Conservation (phyloP, 345 rosid species). For the Sapria himalayana region DNA sequence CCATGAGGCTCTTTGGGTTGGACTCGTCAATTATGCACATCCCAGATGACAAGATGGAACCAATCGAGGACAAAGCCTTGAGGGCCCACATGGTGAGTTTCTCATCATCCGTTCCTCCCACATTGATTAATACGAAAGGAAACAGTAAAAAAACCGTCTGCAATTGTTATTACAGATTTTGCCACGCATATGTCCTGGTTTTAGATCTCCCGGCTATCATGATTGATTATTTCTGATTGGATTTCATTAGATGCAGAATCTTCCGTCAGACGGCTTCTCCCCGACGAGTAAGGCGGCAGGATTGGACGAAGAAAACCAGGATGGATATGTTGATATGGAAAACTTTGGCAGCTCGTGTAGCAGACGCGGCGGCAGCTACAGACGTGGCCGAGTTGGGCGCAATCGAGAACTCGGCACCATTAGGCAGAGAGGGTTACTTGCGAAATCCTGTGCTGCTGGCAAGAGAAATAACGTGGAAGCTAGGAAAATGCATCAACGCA, state of each 20-base stretch:
- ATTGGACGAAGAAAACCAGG: constrained; percentile 21
- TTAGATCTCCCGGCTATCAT: too few relatives aligned
- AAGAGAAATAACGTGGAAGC: constrained; percentile 19
- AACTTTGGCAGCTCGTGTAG: constrained; percentile 15
- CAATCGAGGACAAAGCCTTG: constrained; percentile 23
- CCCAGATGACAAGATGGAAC: constrained; percentile 36
- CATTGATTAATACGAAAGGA: too few relatives aligned
- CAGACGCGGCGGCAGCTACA: constrained; percentile 24
- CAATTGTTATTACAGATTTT: too few relatives aligned
- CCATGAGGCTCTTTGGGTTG: constrained; percentile 68
- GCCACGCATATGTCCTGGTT: too few relatives aligned
- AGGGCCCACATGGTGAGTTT: constrained; percentile 33
- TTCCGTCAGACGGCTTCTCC: constrained; percentile 22
- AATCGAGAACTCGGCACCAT: constrained; percentile 36
- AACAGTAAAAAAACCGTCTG: too few relatives aligned
- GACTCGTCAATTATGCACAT: constrained; percentile 39
- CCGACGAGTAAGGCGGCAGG: constrained; percentile 29
- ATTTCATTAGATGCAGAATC: constrained; percentile 28
- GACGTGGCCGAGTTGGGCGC: constrained; percentile 35
- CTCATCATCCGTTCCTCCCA: too few relatives aligned
- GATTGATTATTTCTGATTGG: too few relatives aligned
- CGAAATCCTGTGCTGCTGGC: constrained; percentile 14
- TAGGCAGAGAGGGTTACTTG: constrained; percentile 27
- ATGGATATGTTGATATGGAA: constrained; percentile 14
- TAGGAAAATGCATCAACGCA: constrained; percentile 18